Evolutionary conservation across 495 filamentous ascomycete species (phyloP).

Genomic region (Talaromyces stipitatus): DNA sequence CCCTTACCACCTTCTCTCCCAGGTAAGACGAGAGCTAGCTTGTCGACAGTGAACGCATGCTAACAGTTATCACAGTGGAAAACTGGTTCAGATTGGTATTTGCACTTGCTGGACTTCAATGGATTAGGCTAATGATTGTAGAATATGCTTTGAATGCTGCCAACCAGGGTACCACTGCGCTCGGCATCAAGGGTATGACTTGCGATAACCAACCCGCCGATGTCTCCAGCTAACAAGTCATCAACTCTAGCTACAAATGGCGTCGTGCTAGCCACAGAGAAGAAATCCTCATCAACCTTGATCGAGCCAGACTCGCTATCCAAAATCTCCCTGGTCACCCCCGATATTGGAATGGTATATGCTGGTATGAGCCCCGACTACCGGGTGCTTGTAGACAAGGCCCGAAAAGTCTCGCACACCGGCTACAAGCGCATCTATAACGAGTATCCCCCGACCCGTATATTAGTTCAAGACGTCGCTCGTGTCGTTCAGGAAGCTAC

Average conservation of each 20-base stretch:
- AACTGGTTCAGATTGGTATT: conserved; percentile 70
- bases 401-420: conserved; percentile 97
- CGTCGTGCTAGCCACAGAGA: conserved; percentile 97
- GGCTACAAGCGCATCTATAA: conserved; percentile 99
- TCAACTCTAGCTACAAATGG: conserved; percentile 61
- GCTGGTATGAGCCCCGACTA: conserved; percentile 99
- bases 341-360: conserved; percentile 99
- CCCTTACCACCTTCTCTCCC: conserved; percentile 97
- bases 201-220: not conserved
- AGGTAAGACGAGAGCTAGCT: conserved; percentile 55
- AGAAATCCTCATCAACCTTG: conserved; percentile 96
- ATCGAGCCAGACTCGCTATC: conserved; percentile 90
- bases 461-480: conserved; percentile 97
- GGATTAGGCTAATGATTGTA: conserved; percentile 24
- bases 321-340: conserved; percentile 96
- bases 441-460: conserved; percentile 97
- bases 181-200: conserved; percentile 86
- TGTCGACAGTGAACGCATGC: conserved; percentile 15
- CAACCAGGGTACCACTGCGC: conserved; percentile 96
- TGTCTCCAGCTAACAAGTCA: not conserved
- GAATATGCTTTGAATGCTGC: conserved; percentile 99
- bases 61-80: conserved; percentile 64
- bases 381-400: conserved; percentile 92
- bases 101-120: not conserved
- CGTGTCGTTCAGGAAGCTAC: conserved; percentile 98